Evolutionary conservation across 768 basidiomycete species (phyloP).

Genomic region (Naganishia vaughanmartiniae): DNA sequence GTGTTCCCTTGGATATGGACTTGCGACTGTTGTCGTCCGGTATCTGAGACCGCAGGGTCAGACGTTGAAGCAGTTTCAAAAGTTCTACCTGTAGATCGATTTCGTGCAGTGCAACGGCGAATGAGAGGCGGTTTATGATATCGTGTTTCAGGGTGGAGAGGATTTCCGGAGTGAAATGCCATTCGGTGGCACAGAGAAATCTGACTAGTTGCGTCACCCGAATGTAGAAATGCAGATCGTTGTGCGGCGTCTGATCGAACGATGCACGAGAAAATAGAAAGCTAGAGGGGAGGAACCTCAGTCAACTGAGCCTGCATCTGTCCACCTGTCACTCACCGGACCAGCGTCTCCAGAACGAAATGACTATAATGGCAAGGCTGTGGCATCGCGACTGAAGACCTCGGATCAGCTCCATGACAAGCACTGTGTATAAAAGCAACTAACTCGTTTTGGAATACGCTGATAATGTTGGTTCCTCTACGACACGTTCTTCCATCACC

Average conservation of each 20-base stretch:
- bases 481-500: slow-evolving; percentile 14
- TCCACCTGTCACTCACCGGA: background rate
- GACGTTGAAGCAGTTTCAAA: slow-evolving; percentile 15
- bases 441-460: slow-evolving; percentile 8
- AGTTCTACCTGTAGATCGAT: slow-evolving; percentile 15
- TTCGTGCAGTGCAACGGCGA: slow-evolving; percentile 4
- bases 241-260: background rate
- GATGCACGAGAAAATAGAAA: slow-evolving; percentile 11
- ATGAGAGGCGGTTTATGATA: slow-evolving; percentile 19
- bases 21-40: background rate
- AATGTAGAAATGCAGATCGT: slow-evolving; percentile 5
- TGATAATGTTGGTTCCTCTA: background rate
- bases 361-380: slow-evolving; percentile 23
- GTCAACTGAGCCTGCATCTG: background rate
- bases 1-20: background rate
- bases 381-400: background rate
- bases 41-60: background rate
- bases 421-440: background rate
- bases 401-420: background rate
- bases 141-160: slow-evolving; percentile 16
- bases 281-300: background rate
- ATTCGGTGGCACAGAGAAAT: slow-evolving; percentile 1
- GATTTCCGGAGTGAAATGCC: slow-evolving; percentile 4
- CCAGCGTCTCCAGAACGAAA: slow-evolving; percentile 17
- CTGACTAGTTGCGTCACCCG: background rate